Percentiles rank a stretch among this genome's conserved stretches.
These are phyloP conservation scores for Colletotrichum falcatum DNA, from an alignment of 2,329 filamentous ascomycete genomes.

Conservation along the genomic window DNA sequence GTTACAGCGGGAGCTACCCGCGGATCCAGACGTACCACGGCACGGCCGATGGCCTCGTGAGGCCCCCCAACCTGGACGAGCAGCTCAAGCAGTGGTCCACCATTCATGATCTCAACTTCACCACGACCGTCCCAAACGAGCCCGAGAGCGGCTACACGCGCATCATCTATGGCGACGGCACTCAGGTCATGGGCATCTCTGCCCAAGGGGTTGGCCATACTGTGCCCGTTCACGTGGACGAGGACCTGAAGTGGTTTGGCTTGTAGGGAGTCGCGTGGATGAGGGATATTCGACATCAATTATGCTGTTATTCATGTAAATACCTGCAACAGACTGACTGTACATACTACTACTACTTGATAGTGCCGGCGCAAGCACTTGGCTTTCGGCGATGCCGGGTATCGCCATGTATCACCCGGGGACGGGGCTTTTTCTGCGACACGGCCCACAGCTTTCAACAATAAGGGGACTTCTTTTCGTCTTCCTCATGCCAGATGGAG, in stretches of 20 bases:
- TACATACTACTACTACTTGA: constrained; percentile 13
- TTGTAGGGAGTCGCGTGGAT: constrained; percentile 17
- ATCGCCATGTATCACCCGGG: too few relatives aligned
- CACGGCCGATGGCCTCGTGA: constrained; percentile 52
- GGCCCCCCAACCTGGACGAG: constrained; percentile 44
- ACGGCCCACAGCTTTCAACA: too few relatives aligned
- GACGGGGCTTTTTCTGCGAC: too few relatives aligned
- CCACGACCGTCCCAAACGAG: constrained; percentile 45
- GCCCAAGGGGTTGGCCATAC: constrained; percentile 49
- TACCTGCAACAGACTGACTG: constrained; percentile 4
- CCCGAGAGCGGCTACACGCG: constrained; percentile 49
- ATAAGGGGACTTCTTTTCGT: too few relatives aligned
- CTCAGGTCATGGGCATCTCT: constrained; percentile 47
- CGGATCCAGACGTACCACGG: constrained; percentile 50
- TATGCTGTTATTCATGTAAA: not conserved
- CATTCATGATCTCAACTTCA: constrained; percentile 42
- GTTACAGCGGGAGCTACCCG: constrained; percentile 49
- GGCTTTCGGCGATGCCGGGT: not conserved
- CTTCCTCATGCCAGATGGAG: too few relatives aligned
- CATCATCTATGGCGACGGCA: constrained; percentile 51
- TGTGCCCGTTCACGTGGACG: constrained; percentile 45
- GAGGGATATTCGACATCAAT: not conserved
- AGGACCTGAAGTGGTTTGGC: constrained; percentile 42
- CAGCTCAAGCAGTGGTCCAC: constrained; percentile 44
- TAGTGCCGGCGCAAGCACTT: constrained; percentile 1